phyloP scores from a whole-genome alignment of 805 yeast species.

The Starmerella khaoyaiensis region DNA sequence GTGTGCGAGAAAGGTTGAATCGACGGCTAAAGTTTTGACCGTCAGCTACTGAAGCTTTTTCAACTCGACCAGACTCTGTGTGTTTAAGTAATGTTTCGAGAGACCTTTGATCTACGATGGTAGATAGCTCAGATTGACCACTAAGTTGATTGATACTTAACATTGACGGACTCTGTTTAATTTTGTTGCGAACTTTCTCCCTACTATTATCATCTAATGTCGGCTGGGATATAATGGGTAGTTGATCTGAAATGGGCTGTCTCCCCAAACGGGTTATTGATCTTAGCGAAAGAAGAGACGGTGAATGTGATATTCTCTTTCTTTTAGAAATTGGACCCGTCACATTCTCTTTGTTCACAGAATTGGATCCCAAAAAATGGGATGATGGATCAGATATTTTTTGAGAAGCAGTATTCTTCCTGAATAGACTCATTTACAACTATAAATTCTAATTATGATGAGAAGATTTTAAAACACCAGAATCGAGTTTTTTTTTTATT shows the following conservation, averaged over 20 bases:
- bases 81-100: slow-evolving; percentile 27
- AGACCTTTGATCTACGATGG: slow-evolving; percentile 18
- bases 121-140: slow-evolving; percentile 22
- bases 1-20: slow-evolving; percentile 33
- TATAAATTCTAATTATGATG: no score
- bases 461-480: no score
- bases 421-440: no score
- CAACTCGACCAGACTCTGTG: slow-evolving; percentile 21
- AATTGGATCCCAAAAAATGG: no score
- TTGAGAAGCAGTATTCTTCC: no score
- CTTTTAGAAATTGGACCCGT: not conserved
- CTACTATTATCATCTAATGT: slow-evolving; percentile 43
- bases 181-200: slow-evolving; percentile 41
- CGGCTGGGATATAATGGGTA: slow-evolving; percentile 40
- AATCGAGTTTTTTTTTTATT: no score
- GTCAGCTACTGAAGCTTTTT: slow-evolving; percentile 25
- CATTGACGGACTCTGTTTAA: slow-evolving; percentile 40
- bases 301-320: slow-evolving; percentile 3
- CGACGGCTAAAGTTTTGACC: slow-evolving; percentile 32
- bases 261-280: slow-evolving; percentile 3
- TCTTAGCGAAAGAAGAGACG: slow-evolving; percentile 11
- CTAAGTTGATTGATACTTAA: slow-evolving; percentile 29
- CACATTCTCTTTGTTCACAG: not conserved
- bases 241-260: not conserved
- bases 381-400: no score